Percentiles rank a stretch among this genome's conserved stretches.
Evolutionary conservation across 495 filamentous ascomycete species (phyloP).

Genomic region (Hypomontagnella submonticulosa): DNA sequence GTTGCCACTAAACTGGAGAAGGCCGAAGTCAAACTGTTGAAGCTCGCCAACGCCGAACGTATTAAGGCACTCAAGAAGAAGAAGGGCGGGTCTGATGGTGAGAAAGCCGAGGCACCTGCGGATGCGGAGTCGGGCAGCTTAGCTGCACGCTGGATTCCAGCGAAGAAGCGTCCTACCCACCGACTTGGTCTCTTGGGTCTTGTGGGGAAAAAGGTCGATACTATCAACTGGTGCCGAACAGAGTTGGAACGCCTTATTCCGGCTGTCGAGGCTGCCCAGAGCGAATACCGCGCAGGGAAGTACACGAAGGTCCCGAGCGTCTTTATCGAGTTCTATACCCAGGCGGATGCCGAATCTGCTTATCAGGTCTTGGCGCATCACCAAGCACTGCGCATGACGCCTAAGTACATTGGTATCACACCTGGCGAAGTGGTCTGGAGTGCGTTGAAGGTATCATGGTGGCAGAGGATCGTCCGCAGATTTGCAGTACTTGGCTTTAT

Average conservation of each 20-base stretch:
- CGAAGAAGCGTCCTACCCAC: slow-evolving; percentile 88
- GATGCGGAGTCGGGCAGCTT: slow-evolving; percentile 77
- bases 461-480: slow-evolving; percentile 80
- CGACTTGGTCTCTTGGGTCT: slow-evolving; percentile 76
- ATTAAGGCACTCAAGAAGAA: slow-evolving; percentile 84
- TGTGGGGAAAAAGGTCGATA: slow-evolving; percentile 93
- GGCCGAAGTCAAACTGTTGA: slow-evolving; percentile 89
- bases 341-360: slow-evolving; percentile 86
- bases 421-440: slow-evolving; percentile 91
- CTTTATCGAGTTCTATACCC: slow-evolving; percentile 88
- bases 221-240: slow-evolving; percentile 89
- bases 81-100: slow-evolving; percentile 66
- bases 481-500: slow-evolving; percentile 77
- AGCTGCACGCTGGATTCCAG: slow-evolving; percentile 81
- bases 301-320: slow-evolving; percentile 75
- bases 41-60: slow-evolving; percentile 80
- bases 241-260: slow-evolving; percentile 86
- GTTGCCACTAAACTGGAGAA: slow-evolving; percentile 87
- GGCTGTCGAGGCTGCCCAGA: slow-evolving; percentile 79
- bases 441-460: slow-evolving; percentile 88
- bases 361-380: slow-evolving; percentile 90
- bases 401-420: slow-evolving; percentile 85
- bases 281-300: slow-evolving; percentile 74
- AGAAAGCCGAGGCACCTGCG: slow-evolving; percentile 59
- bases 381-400: slow-evolving; percentile 91